Base-by-base conservation (phyloP, 331 rosid species). In the Arachis monticola region DNA sequence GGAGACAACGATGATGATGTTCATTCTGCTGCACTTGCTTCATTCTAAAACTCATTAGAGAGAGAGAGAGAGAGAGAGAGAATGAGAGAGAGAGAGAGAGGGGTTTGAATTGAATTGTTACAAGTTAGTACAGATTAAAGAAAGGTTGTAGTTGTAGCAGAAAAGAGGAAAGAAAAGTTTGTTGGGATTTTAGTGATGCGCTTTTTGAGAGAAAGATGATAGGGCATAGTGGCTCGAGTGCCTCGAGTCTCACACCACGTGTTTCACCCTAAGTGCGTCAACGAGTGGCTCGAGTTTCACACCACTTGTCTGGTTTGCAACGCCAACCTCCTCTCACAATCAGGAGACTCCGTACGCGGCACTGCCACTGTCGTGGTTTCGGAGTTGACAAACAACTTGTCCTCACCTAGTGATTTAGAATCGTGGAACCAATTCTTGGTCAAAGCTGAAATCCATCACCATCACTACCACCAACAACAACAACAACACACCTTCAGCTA, bases 231-330 rank as follows among this genome's bases (percentile, higher is more conserved):
- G 27, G 27, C 27, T 22, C 27, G 27, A 22, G 27, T 22, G 27
- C 1, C 27, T 22, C 27, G 27, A 22, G 27, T 22, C 27, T 22
- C 27, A 22, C 27, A 95, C 42, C 99, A 95, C 46, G 99, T 90
- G 0, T 95, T 95, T 61, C 99, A 95, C 61, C 96, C 97, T 0
- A 97, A 95, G 22, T 95, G 97, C 27, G 87, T 95, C 69, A 97
- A 95, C 70, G 90, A 85, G 73, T 95, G 99, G 99, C 64, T 95
- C 46, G 53, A 69, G 8, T 76, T 88, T 0, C 99, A 92, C 75
- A 85, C 92, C 7, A 95, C 99, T 0, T 95, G 99, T 31, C 99
- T 97, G 0, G 99, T 95, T 8, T 95, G 99, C 66, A 83, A 97
- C 1, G 82, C 97, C 58, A 80, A 88, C 46, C 83, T 95, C 14